Percentiles rank a stretch among this genome's conserved stretches.
These are phyloP conservation scores for Camptophora hylomeconis DNA, from an alignment of 2,329 filamentous ascomycete genomes.

Conservation along the genomic window DNA sequence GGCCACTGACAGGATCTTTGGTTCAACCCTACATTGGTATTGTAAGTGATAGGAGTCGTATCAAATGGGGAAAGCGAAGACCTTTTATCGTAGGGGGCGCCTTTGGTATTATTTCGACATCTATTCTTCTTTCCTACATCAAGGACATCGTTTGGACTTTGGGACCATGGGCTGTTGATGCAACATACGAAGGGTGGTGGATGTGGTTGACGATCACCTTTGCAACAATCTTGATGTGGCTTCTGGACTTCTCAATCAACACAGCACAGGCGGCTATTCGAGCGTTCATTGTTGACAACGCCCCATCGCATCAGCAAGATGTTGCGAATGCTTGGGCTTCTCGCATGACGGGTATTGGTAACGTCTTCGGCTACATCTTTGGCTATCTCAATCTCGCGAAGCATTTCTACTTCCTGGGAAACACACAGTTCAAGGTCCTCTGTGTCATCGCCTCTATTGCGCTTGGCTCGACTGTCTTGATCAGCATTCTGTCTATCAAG, in stretches of 20 bases:
- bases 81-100: constrained; percentile 68
- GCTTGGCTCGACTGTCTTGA: constrained; percentile 53
- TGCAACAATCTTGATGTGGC: constrained; percentile 76
- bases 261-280: constrained; percentile 86
- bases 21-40: constrained; percentile 77
- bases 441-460: constrained; percentile 71
- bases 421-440: constrained; percentile 85
- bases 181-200: constrained; percentile 50
- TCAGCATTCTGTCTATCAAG: constrained; percentile 56
- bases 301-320: constrained; percentile 86
- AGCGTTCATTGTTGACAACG: constrained; percentile 87
- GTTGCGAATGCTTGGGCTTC: constrained; percentile 90
- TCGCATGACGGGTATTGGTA: constrained; percentile 72
- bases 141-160: constrained; percentile 57
- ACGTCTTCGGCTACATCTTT: constrained; percentile 79
- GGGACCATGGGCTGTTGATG: constrained; percentile 57
- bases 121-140: constrained; percentile 62
- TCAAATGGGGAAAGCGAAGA: constrained; percentile 64
- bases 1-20: constrained; percentile 62
- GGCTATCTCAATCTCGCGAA: constrained; percentile 70
- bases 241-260: constrained; percentile 90
- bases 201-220: constrained; percentile 57
- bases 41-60: constrained; percentile 63
- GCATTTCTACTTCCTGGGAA: constrained; percentile 65
- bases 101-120: constrained; percentile 50